phyloP scores from a whole-genome alignment of 495 filamentous ascomycete genomes.

The Lasiosphaeria hispida region DNA sequence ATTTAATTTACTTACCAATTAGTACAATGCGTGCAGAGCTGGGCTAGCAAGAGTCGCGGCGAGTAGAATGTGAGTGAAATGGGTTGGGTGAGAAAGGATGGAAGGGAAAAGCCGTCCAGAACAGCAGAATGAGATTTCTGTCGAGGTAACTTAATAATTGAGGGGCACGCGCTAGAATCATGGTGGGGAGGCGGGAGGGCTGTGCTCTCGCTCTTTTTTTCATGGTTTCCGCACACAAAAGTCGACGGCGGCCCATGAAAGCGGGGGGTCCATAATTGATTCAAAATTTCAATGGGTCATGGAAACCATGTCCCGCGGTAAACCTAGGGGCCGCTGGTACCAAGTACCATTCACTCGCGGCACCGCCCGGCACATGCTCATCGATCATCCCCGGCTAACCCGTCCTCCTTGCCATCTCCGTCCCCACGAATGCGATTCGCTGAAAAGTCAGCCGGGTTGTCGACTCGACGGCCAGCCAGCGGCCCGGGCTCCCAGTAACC shows the following conservation, averaged over 20 bases:
- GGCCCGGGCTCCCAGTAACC: too few relatives aligned
- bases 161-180: slow-evolving; percentile 16
- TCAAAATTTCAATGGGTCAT: slow-evolving; percentile 11
- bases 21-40: too few relatives aligned
- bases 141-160: slow-evolving; percentile 27
- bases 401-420: too few relatives aligned
- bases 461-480: too few relatives aligned
- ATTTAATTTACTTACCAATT: too few relatives aligned
- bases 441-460: too few relatives aligned
- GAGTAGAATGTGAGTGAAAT: too few relatives aligned
- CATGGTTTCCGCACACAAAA: slow-evolving; percentile 28
- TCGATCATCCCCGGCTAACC: too few relatives aligned
- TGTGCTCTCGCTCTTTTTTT: slow-evolving; percentile 20
- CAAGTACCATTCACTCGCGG: not conserved
- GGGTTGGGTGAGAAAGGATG: not conserved
- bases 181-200: slow-evolving; percentile 27
- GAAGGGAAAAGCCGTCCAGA: slow-evolving; percentile 6
- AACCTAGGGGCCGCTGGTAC: not conserved
- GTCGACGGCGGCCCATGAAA: slow-evolving; percentile 5
- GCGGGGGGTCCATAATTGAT: slow-evolving; percentile 10
- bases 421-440: too few relatives aligned
- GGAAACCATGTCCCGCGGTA: slow-evolving; percentile 3
- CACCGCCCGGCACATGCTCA: too few relatives aligned
- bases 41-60: too few relatives aligned
- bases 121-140: slow-evolving; percentile 2